Evolutionary conservation across 495 filamentous ascomycete genomes (phyloP).

Genomic region (Talaromyces proteolyticus): DNA sequence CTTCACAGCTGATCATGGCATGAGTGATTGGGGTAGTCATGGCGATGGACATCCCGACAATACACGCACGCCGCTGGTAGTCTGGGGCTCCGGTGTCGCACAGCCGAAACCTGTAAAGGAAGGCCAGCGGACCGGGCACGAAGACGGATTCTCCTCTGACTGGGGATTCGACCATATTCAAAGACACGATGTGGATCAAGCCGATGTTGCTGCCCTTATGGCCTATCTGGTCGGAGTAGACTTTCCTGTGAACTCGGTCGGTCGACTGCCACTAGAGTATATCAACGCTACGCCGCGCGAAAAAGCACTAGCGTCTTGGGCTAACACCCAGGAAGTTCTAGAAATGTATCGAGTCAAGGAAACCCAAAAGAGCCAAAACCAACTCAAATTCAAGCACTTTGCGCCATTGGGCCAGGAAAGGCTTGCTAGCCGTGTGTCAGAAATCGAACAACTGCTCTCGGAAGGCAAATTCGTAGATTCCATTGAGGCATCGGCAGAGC

Average conservation of each 20-base stretch:
- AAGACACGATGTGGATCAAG: conserved; percentile 88
- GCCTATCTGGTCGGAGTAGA: conserved; percentile 86
- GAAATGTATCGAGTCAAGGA: conserved; percentile 99
- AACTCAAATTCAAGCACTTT: conserved; percentile 74
- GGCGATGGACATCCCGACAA: conserved; percentile 98
- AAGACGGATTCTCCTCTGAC: conserved; percentile 86
- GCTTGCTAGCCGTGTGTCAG: conserved; percentile 60
- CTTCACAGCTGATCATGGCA: conserved; percentile 97
- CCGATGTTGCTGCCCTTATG: conserved; percentile 95
- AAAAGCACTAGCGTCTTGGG: conserved; percentile 80
- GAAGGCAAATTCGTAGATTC: conserved; percentile 62
- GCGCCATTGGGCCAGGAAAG: conserved; percentile 51
- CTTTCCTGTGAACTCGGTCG: conserved; percentile 95
- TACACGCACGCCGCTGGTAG: conserved; percentile 88
- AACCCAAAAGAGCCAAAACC: conserved; percentile 66
- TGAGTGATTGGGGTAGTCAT: conserved; percentile 98
- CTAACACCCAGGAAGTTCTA: conserved; percentile 82
- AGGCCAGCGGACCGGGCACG: conserved; percentile 66
- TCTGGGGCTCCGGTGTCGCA: conserved; percentile 90
- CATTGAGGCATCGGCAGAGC: conserved; percentile 65
- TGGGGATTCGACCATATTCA: conserved; percentile 79
- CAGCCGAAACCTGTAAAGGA: conserved; percentile 54
- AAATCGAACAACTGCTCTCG: conserved; percentile 63
- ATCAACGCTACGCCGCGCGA: conserved; percentile 62
- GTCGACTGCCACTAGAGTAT: conserved; percentile 82